Evolutionary conservation across 805 yeast species (phyloP).

Genomic region (Pichia pseudocactophila): DNA sequence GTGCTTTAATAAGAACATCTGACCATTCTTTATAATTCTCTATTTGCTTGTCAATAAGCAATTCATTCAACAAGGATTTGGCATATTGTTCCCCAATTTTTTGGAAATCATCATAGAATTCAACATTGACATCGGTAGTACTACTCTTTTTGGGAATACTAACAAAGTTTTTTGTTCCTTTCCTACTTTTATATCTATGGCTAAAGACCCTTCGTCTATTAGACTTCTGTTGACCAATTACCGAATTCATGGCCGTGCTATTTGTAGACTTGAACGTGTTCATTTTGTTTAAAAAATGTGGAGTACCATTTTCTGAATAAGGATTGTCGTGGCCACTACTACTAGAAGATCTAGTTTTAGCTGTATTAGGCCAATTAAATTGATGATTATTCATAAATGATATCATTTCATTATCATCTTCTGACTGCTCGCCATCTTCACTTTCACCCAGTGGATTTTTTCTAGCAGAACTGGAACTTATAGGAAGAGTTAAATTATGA

Average conservation of each 20-base stretch:
- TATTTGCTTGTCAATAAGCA: constrained; percentile 52
- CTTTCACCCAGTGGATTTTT: background rate
- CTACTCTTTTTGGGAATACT: background rate
- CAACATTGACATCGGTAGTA: constrained; percentile 12
- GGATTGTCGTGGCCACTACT: background rate
- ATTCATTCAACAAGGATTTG: constrained; percentile 46
- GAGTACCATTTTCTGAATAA: background rate
- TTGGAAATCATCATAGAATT: constrained; percentile 27
- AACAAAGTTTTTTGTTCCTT: background rate
- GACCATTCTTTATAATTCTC: constrained; percentile 51
- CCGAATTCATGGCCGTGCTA: background rate
- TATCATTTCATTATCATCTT: constrained; percentile 24
- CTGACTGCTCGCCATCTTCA: constrained; percentile 10
- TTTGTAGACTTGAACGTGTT: constrained; percentile 1
- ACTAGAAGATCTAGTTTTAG: constrained; percentile 2
- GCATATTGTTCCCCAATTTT: constrained; percentile 36
- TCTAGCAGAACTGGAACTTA: background rate
- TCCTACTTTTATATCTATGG: constrained; percentile 6
- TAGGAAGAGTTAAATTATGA: background rate
- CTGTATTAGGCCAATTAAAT: constrained; percentile 23
- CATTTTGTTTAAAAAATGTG: constrained; percentile 2
- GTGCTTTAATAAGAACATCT: constrained; percentile 37
- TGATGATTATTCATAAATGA: constrained; percentile 26
- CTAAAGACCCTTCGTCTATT: constrained; percentile 15
- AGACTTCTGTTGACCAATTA: constrained; percentile 1